Base-by-base conservation (phyloP, 2,329 filamentous ascomycete genomes). In the Hypomyces rosellus region DNA sequence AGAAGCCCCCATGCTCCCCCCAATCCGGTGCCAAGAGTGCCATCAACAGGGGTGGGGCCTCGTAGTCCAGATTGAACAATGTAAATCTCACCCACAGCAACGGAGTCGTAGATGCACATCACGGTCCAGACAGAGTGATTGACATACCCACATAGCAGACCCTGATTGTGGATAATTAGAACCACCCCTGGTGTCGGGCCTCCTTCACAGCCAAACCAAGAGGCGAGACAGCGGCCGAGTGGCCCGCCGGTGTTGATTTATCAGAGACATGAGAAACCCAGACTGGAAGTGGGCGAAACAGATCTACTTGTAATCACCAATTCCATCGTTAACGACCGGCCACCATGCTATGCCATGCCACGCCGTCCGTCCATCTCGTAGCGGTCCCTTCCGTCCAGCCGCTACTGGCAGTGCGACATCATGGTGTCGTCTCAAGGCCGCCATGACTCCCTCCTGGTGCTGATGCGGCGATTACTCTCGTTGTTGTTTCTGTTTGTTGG, bases 111-210 rank as follows among this genome's bases (percentile, higher is more conserved):
- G 50, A 52, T 52, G 50, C 50, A 52, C 46, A 52, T 49, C 50
- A 52, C 50, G 46, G 50, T 52, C 50, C 50, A 52, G 50, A 52
- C 50, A 52, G 20, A 52, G 41, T 45, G 50, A 52, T 51, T 51
- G 49, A 46, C 49, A 46, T 50, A 37, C 43, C 49, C 49, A 50
- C 43, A 46, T 37, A 33, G 22, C n/a, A 37, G 46, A 51, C 39
- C 45, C 49, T 45, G 46, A 22, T 40, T 14, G 34, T 33, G 14
- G 34, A 14, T 44, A 34, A 11, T 30, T 30, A 39, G 34, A 15
- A 25, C 33, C 46, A 46, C 46, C 50, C 20, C 3, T 14, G 50
- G 30, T 1, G 11, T 22, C 8, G 15, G 16, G 9, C 9, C 25
- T 8, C 8, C 6, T 42, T 36, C 7, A 20, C 37, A 16, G n/a